Percentiles rank a stretch among this genome's conserved stretches.
Conservation (phyloP, 345 rosid species). For the Eucalyptus rudis region DNA sequence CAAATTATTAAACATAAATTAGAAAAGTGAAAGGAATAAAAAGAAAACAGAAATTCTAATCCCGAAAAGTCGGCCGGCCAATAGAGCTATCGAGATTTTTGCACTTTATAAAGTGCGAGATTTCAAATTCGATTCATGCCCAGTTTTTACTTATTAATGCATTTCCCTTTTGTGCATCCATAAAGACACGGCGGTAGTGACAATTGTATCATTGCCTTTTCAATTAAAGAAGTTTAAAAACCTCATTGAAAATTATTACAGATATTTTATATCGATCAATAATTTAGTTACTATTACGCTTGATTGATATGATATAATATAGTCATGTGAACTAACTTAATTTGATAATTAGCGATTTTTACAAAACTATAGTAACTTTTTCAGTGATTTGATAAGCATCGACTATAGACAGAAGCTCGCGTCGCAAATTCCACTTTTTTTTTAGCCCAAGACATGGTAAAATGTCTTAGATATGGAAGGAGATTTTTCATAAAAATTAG, state of each 20-base stretch:
- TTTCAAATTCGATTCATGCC: background rate
- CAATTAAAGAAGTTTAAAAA: background rate
- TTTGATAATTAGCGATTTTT: background rate
- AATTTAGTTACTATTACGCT: background rate
- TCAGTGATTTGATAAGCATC: background rate
- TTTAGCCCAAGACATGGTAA: background rate
- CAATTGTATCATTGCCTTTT: background rate
- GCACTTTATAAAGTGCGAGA: background rate
- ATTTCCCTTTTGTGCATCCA: background rate
- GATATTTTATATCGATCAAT: accelerated
- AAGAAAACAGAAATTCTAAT: background rate
- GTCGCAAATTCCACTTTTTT: background rate
- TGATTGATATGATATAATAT: background rate
- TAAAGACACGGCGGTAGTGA: too few relatives aligned
- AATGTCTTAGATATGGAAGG: background rate
- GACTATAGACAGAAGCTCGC: background rate
- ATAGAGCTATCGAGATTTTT: background rate
- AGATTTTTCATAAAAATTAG: background rate
- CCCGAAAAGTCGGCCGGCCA: background rate
- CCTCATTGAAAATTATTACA: background rate
- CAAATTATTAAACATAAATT: background rate
- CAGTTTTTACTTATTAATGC: background rate
- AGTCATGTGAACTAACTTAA: background rate
- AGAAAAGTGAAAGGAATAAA: background rate
- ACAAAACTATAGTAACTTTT: background rate